Conservation (phyloP, 371 early-diverging fungal genomes). For the Smittium culicis region DNA sequence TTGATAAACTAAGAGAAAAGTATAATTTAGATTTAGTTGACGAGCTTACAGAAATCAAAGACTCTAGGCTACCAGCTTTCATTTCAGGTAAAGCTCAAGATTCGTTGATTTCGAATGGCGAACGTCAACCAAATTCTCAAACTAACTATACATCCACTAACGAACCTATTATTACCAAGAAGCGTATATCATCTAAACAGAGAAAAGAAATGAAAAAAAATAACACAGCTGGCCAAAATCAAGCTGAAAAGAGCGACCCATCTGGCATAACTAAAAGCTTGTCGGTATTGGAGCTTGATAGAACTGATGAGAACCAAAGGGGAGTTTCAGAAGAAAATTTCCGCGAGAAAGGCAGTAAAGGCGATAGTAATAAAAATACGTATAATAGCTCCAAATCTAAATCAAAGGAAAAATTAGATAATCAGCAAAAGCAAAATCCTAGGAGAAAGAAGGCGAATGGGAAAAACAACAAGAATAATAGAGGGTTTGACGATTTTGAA, state of each 20-base stretch:
- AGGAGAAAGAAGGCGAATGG: constrained; percentile 68
- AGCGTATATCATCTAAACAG: neutral
- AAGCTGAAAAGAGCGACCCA: no score
- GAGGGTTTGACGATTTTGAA: constrained; percentile 12
- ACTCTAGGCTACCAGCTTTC: neutral
- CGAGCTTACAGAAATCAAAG: constrained; percentile 3
- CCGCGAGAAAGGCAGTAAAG: no score
- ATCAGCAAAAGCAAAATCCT: constrained; percentile 81
- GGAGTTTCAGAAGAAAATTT: neutral
- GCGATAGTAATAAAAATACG: neutral
- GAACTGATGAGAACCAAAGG: neutral
- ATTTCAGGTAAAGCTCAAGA: neutral
- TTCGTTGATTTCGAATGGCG: neutral
- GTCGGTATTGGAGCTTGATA: neutral
- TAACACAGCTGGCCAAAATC: neutral
- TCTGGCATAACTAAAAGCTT: neutral
- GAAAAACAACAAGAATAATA: constrained; percentile 40
- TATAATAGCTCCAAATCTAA: neutral
- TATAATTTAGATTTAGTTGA: constrained; percentile 11
- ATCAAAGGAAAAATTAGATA: neutral
- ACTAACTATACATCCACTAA: no score
- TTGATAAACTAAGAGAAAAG: constrained; percentile 33
- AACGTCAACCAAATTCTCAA: neutral
- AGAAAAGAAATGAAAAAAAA: neutral
- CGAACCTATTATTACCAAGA: neutral